Evolutionary conservation across 257 asterid species (phyloP).

Genomic region (Solanum paucissectum): DNA sequence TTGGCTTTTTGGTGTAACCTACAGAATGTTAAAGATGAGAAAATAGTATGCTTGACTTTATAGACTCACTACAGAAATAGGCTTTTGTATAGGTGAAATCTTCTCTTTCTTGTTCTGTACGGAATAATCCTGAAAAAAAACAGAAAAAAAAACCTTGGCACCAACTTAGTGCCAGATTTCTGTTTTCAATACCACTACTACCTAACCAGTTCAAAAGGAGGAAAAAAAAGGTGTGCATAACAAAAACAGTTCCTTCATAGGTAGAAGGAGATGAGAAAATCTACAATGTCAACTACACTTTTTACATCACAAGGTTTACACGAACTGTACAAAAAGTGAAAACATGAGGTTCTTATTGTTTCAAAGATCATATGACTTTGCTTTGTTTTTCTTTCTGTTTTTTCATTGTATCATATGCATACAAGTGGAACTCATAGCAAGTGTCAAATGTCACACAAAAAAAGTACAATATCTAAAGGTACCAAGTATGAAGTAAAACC

Average conservation of each 20-base stretch:
- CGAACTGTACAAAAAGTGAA: neutral
- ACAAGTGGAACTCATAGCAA: neutral
- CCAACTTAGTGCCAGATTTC: neutral
- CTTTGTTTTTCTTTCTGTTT: neutral
- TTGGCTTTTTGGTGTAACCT: neutral
- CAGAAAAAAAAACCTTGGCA: neutral
- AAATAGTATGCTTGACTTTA: neutral
- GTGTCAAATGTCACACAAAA: slow-evolving; percentile 4
- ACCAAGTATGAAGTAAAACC: slow-evolving; percentile 46
- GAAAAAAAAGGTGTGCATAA: neutral
- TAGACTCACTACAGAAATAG: neutral
- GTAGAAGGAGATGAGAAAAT: neutral
- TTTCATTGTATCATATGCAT: neutral
- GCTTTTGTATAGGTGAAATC: neutral
- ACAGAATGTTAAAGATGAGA: neutral
- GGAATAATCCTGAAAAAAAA: neutral
- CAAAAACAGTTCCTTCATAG: neutral
- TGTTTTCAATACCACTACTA: neutral
- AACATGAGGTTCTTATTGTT: neutral
- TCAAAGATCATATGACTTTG: neutral
- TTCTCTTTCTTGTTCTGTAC: neutral
- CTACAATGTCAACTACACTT: neutral
- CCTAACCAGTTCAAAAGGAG: neutral
- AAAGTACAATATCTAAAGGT: slow-evolving; percentile 23
- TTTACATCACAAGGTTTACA: neutral